Evolutionary conservation across 2,329 filamentous ascomycete species (phyloP), one percentile per base, ranked within the genome.

Genomic region (Pseudogymnoascus sp.): DNA sequence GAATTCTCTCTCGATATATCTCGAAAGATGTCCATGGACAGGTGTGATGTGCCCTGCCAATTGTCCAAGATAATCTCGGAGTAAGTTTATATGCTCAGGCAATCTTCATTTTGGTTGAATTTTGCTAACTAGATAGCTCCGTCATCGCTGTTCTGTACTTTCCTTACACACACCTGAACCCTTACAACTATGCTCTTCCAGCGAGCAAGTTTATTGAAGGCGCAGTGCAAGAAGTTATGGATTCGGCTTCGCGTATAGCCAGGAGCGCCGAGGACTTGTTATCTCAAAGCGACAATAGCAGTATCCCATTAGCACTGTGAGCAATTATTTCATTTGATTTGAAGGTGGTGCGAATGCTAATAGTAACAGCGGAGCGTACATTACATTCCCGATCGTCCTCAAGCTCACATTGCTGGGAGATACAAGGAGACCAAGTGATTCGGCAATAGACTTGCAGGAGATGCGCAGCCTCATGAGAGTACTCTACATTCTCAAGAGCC

Each of bases 281-380:
- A 18, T 59, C 37, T 43, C 37, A 30, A 18, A 28, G 25, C 7
- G 58, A 59, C n/a, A 41, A 39, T 30, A 59, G 47, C 20, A 43
- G 41, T 9, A 59, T 59, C 16, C 58, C 58, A 47, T 16, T 59
- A 22, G 35, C 58, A 25, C 37, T 59, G 58, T 59, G 35, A 59
- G 58, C 20, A 30, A 59, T 54, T 11, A 54, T 12, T 32, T 54
- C 32, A 14, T 20, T 4, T 12, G 20, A 25, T 20, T n/a, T 8
- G 5, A 18, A 32, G 9, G 18, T 32, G 16, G 14, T 4, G 6
- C 16, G 32, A 50, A 18, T 32, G 47, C 47, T 54, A 54, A 54
- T 54, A 30, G n/a, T 20, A 38, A 20, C 37, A 59, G 58, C 28
- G 58, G 58, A 5, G 58, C 58, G 6, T 59, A 43, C 16, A 38